phyloP scores from a whole-genome alignment of 305 asterid genomes.

The Solanum hybrid region DNA sequence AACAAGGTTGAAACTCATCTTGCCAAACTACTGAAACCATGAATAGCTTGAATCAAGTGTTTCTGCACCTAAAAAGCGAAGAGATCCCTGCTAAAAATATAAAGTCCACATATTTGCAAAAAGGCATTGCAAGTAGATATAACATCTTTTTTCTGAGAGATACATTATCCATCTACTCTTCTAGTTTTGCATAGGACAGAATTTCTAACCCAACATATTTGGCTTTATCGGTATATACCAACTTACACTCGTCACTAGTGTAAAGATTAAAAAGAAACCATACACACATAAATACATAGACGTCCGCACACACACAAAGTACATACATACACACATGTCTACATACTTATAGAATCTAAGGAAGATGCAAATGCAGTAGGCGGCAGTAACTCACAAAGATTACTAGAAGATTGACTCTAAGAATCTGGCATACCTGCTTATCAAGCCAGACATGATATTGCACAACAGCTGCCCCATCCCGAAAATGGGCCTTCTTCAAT shows the following conservation, averaged over 20 bases:
- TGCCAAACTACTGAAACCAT: neutral
- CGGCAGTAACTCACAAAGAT: neutral
- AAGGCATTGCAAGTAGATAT: neutral
- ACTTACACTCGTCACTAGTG: neutral
- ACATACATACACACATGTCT: neutral
- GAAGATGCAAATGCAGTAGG: neutral
- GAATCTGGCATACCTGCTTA: slow-evolving; percentile 42
- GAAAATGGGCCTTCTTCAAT: slow-evolving; percentile 81
- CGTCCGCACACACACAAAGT: neutral
- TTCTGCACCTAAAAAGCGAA: neutral
- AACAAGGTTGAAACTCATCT: neutral
- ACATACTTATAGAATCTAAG: neutral
- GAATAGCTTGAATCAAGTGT: neutral
- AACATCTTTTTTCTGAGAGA: neutral
- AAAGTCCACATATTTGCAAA: neutral
- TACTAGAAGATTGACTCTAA: neutral
- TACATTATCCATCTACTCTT: neutral
- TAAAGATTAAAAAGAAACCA: neutral
- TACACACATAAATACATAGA: neutral
- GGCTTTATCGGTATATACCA: neutral
- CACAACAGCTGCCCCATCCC: slow-evolving; percentile 97
- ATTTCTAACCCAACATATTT: neutral
- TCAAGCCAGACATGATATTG: slow-evolving; percentile 91
- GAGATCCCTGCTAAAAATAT: neutral
- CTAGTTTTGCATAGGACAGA: neutral